A percentile compares a stretch with the other conserved stretches of the same genome.
Conservation (phyloP, 805 yeast genomes). For the Yarrowia osloensis region DNA sequence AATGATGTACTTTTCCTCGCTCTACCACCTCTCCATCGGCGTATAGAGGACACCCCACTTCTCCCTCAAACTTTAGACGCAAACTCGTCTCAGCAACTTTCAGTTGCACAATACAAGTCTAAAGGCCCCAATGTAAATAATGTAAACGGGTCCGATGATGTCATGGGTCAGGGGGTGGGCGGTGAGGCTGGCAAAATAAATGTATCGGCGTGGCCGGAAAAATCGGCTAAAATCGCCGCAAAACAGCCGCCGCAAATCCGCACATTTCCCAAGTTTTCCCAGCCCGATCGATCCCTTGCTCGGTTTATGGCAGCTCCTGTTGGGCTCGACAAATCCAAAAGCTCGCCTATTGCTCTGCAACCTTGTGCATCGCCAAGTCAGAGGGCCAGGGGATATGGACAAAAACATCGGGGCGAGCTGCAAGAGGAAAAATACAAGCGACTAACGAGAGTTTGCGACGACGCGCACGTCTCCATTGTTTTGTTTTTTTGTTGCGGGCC, state of each 20-base stretch:
- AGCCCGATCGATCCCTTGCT: neutral
- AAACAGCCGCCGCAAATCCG: neutral
- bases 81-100: conserved; percentile 10
- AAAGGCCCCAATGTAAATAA: conserved; percentile 8
- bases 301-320: neutral
- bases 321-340: conserved; percentile 5
- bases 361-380: conserved; percentile 21
- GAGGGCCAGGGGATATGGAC: neutral
- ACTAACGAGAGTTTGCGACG: neutral
- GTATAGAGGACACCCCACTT: neutral
- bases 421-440: neutral
- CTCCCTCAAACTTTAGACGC: conserved; percentile 16
- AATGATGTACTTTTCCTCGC: neutral
- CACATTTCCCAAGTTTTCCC: neutral
- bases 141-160: conserved; percentile 16
- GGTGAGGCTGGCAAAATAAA: neutral
- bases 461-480: neutral
- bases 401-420: neutral
- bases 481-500: neutral
- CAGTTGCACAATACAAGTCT: conserved; percentile 13
- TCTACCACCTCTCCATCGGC: neutral
- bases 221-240: neutral
- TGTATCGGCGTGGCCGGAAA: neutral
- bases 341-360: conserved; percentile 15
- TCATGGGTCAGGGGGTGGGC: conserved; percentile 27